Percentiles rank a stretch among this genome's conserved stretches.
Evolutionary conservation across 192 early-diverging fungal genomes (phyloP).

Genomic region (Ramicandelaber brevisporus): DNA sequence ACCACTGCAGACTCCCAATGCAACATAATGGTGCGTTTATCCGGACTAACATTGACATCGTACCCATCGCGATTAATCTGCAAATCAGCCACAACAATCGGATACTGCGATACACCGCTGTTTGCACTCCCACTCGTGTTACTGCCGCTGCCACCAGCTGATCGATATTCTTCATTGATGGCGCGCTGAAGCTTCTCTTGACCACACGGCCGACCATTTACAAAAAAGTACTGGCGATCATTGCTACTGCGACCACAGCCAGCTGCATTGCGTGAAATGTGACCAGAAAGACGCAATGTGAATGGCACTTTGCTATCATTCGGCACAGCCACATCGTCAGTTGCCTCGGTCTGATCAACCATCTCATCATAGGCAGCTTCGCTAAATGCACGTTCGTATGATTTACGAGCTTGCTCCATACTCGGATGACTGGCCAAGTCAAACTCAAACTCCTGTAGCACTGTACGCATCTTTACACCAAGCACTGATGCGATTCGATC

Average conservation of each 20-base stretch:
- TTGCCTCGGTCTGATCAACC: slow-evolving; percentile 3
- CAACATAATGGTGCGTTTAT: slow-evolving; percentile 76
- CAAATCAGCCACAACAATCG: slow-evolving; percentile 48
- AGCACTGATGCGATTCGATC: slow-evolving; percentile 40
- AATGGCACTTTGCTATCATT: not conserved
- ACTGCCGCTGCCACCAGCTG: too few relatives aligned
- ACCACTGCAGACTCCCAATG: slow-evolving; percentile 61
- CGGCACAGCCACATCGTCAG: not conserved
- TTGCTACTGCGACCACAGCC: slow-evolving; percentile 38
- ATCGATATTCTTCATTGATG: slow-evolving; percentile 62
- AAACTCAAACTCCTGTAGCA: slow-evolving; percentile 4
- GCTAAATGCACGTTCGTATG: too few relatives aligned
- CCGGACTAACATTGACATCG: slow-evolving; percentile 87
- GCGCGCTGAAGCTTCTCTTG: slow-evolving; percentile 48
- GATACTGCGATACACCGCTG: slow-evolving; percentile 46
- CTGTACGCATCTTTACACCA: slow-evolving; percentile 24
- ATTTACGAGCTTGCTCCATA: too few relatives aligned
- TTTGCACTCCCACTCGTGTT: too few relatives aligned
- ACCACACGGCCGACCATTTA: slow-evolving; percentile 75
- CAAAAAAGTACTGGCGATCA: slow-evolving; percentile 70
- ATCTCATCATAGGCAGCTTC: slow-evolving; percentile 20
- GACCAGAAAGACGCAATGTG: too few relatives aligned
- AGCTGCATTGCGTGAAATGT: too few relatives aligned
- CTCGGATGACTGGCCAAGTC: too few relatives aligned
- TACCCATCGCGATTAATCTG: slow-evolving; percentile 12